Evolutionary conservation across 169 alveolate genomes (phyloP).

Genomic region (Plasmodium coatneyi): DNA sequence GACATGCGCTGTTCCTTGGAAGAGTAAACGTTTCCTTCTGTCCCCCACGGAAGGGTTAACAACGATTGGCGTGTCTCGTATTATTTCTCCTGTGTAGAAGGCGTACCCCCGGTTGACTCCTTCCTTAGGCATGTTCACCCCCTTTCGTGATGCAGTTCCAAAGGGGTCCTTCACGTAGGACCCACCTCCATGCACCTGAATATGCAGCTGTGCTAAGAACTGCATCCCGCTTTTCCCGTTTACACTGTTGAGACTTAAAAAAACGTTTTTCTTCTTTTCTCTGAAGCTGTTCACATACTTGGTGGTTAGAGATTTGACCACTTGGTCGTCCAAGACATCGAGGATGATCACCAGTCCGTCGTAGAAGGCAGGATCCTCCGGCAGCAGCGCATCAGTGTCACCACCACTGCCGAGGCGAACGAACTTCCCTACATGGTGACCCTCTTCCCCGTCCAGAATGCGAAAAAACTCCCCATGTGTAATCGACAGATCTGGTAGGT

Average conservation of each 20-base stretch:
- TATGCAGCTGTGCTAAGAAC: slow-evolving; percentile 12
- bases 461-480: slow-evolving; percentile 11
- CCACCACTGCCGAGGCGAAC: not conserved
- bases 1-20: slow-evolving; percentile 71
- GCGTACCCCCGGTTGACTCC: not conserved
- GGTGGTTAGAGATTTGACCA: slow-evolving; percentile 1
- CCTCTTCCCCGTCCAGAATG: not conserved
- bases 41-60: not conserved
- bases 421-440: slow-evolving; percentile 11
- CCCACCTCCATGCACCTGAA: slow-evolving; percentile 32
- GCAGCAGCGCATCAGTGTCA: not conserved
- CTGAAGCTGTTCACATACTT: slow-evolving; percentile 31
- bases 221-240: slow-evolving; percentile 46
- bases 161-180: slow-evolving; percentile 28
- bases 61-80: slow-evolving; percentile 41
- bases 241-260: slow-evolving; percentile 55
- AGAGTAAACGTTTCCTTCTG: slow-evolving; percentile 9
- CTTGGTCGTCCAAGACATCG: slow-evolving; percentile 26
- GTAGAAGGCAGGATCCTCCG: slow-evolving; percentile 8
- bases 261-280: slow-evolving; percentile 48
- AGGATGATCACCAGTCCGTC: slow-evolving; percentile 58
- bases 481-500: slow-evolving; percentile 6
- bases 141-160: not conserved
- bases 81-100: slow-evolving; percentile 56
- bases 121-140: not conserved